Evolutionary conservation across 306 rosid species (phyloP).

Genomic region (Glycine latifolia): DNA sequence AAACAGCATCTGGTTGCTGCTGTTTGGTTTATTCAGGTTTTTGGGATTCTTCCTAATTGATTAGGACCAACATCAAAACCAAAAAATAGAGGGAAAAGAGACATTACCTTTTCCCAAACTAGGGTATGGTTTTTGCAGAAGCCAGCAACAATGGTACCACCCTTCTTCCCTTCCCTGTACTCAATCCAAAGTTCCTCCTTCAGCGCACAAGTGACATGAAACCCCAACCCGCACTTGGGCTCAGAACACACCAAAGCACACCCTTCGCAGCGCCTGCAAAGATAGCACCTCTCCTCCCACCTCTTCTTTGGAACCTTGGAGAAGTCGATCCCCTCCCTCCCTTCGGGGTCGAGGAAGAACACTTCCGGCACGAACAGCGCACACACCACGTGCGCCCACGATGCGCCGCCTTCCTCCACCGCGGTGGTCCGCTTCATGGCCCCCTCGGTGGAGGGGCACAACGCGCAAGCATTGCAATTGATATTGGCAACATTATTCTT

Average conservation of each 20-base stretch:
- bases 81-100: too few relatives aligned
- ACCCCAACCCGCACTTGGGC: constrained; percentile 66
- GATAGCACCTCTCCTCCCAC: constrained; percentile 65
- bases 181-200: constrained; percentile 72
- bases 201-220: constrained; percentile 81
- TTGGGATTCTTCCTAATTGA: too few relatives aligned
- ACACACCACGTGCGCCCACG: constrained; percentile 82
- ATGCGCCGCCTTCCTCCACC: neutral
- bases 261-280: constrained; percentile 59
- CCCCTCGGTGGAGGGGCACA: constrained; percentile 72
- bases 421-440: constrained; percentile 68
- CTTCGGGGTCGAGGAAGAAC: constrained; percentile 77
- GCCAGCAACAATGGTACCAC: constrained; percentile 78
- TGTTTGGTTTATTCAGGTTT: too few relatives aligned
- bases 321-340: constrained; percentile 79
- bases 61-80: too few relatives aligned
- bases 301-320: constrained; percentile 70
- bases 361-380: constrained; percentile 83
- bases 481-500: neutral
- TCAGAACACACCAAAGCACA: constrained; percentile 81
- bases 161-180: constrained; percentile 70
- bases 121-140: constrained; percentile 72
- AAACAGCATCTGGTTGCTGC: too few relatives aligned
- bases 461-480: neutral
- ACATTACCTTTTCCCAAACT: constrained; percentile 72